Evolutionary conservation across 2,329 filamentous ascomycete genomes (phyloP), one percentile per base, ranked within the genome.

Genomic region (Cercospora zeina): DNA sequence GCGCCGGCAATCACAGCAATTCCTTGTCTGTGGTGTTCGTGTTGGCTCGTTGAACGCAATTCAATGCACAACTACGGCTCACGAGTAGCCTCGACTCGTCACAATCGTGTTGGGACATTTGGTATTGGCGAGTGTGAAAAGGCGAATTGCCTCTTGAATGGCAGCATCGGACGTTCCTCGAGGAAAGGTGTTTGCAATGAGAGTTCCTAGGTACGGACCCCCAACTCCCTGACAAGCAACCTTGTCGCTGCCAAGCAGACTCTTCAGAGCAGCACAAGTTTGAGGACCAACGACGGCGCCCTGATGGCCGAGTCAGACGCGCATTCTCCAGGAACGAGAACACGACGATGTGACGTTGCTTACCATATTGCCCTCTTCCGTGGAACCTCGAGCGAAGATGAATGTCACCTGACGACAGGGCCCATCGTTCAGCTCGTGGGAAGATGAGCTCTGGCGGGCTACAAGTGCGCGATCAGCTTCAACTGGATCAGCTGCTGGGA

Each of bases 371-470:
- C 82, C 82, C 0, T 63, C 27, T 69, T 85, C 81, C 4, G 78
- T 79, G 9, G 83, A 85, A 7, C 83, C 83, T n/a, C 83, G 79
- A 21, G 83, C 83, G 64, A 82, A 85, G 66, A 85, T 79, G 58
- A 85, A 73, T 6, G 81, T 85, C 65, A 82, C 77, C 27, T 73
- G 67, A 42, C 77, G 78, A 73, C 80, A 82, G 45, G 58, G 67
- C 11, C 70, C 71, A 31, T 65, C 54, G 24, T 39, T 45, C 37
- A 69, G 49, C 34, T 69, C 63, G 50, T 66, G 63, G 14, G 53
- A 36, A 8, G 59, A 56, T 5, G 33, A 45, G 14, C 36, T 27
- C 6, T 57, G 54, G 14, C 54, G 54, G 39, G 54, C 36, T 4
- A 42, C 27, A 24, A 57, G 54, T 31, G 47, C 47, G n/a, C 13